phyloP scores from a whole-genome alignment of 179 eudicot genomes.

The Drosera spatulata region DNA sequence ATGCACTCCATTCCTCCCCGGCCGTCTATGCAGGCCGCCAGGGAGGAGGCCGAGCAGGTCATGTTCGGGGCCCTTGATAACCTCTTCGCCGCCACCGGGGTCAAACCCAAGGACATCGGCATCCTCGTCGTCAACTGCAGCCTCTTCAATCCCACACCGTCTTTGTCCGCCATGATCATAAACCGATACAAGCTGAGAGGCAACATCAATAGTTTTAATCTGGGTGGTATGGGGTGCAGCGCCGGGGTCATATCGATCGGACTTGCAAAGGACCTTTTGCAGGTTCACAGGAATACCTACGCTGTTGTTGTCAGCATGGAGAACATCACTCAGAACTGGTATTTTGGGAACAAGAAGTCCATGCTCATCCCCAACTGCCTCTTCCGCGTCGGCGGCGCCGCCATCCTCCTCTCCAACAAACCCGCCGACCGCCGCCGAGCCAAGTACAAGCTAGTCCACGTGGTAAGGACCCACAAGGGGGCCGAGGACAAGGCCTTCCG shows the following conservation, averaged over 20 bases:
- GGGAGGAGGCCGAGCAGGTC: constrained; percentile 58
- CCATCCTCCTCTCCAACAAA: constrained; percentile 54
- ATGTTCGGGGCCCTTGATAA: constrained; percentile 62
- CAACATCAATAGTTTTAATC: constrained; percentile 46
- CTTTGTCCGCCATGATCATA: constrained; percentile 63
- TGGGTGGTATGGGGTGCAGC: constrained; percentile 81
- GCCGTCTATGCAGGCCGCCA: constrained; percentile 54
- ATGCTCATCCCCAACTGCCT: constrained; percentile 79
- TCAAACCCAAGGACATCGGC: constrained; percentile 50
- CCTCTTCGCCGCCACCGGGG: constrained; percentile 27
- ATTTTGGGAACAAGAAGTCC: constrained; percentile 60
- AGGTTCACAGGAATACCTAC: constrained; percentile 45
- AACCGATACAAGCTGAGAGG: constrained; percentile 62
- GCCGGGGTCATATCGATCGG: constrained; percentile 66
- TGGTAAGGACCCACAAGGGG: constrained; percentile 48
- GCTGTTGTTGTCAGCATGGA: constrained; percentile 70
- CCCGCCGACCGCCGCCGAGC: constrained; percentile 24
- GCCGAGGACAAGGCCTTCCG: constrained; percentile 41
- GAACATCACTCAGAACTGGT: constrained; percentile 72
- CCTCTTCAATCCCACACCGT: constrained; percentile 68
- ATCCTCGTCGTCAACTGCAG: constrained; percentile 68
- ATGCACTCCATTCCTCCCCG: constrained; percentile 54
- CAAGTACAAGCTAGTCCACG: constrained; percentile 48
- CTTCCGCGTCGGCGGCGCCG: constrained; percentile 66
- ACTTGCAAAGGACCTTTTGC: constrained; percentile 58